These are phyloP conservation scores for Aquilaria sinensis DNA, from an alignment of 345 rosid genomes.

Conservation along the genomic window DNA sequence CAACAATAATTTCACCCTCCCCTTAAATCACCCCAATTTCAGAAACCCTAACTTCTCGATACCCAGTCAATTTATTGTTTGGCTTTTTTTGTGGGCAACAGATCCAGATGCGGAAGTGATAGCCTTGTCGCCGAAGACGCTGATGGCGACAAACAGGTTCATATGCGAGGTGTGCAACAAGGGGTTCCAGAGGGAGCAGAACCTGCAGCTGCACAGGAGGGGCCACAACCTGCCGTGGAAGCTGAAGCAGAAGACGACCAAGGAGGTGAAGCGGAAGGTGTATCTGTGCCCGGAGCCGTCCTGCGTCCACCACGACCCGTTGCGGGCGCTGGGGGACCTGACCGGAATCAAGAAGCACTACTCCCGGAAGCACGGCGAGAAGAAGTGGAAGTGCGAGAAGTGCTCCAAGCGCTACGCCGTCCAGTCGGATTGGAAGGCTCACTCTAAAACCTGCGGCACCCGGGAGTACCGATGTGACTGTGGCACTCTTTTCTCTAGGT, in stretches of 20 bases:
- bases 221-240: conserved; percentile 90
- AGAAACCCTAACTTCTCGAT: conserved; percentile 8
- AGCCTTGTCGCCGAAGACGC: conserved; percentile 80
- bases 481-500: conserved; percentile 85
- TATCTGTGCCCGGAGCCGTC: conserved; percentile 85
- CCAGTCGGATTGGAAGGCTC: conserved; percentile 89
- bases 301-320: conserved; percentile 83
- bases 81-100: conserved; percentile 20
- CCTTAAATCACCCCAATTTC: background rate
- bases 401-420: conserved; percentile 76
- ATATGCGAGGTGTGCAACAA: conserved; percentile 85
- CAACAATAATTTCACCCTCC: background rate
- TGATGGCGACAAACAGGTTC: conserved; percentile 85
- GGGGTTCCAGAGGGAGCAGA: conserved; percentile 84
- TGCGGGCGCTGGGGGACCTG: conserved; percentile 78
- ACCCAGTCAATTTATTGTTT: conserved; percentile 10
- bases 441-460: conserved; percentile 77
- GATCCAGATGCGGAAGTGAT: conserved; percentile 88
- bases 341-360: conserved; percentile 83
- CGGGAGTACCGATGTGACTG: conserved; percentile 76
- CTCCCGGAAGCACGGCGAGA: conserved; percentile 75
- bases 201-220: conserved; percentile 82
- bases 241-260: conserved; percentile 65
- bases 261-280: conserved; percentile 75
- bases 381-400: conserved; percentile 85